Conservation (phyloP, 441 rosid genomes). For the California macrophylla region DNA sequence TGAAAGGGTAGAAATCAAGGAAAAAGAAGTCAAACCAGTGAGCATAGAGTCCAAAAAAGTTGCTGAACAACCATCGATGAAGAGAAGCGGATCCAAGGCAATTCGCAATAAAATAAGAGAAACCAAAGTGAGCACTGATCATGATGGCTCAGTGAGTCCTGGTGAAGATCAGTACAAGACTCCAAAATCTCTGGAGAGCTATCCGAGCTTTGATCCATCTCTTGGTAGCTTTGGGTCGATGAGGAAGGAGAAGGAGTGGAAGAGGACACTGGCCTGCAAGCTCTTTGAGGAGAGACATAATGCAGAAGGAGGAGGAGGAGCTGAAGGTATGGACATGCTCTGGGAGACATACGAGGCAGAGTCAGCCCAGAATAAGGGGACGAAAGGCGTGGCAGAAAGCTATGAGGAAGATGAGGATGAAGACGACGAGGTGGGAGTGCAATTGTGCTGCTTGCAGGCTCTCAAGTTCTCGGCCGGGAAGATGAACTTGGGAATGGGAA, state of each 20-base stretch:
- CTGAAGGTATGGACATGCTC: conserved; percentile 81
- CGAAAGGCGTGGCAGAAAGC: conserved; percentile 16
- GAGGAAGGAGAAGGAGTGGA: conserved; percentile 86
- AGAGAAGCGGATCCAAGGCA: conserved; percentile 48
- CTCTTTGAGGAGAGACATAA: conserved; percentile 74
- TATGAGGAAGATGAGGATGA: conserved; percentile 41
- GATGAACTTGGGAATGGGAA: conserved; percentile 78
- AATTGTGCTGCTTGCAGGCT: conserved; percentile 75
- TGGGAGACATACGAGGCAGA: conserved; percentile 85
- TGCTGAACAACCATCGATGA: conserved; percentile 21
- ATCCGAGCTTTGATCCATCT: conserved; percentile 18
- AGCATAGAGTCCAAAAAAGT: conserved; percentile 31
- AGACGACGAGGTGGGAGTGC: conserved; percentile 37
- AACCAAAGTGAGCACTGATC: conserved; percentile 14
- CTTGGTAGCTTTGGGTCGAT: conserved; percentile 59
- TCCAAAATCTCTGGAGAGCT: conserved; percentile 17
- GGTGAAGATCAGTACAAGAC: conserved; percentile 7
- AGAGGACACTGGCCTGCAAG: conserved; percentile 83
- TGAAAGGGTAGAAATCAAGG: conserved; percentile 19
- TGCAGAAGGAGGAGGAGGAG: conserved; percentile 29
- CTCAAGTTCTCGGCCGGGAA: conserved; percentile 78
- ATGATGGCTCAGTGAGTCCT: conserved; percentile 10
- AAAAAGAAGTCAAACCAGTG: conserved; percentile 33
- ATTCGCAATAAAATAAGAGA: conserved; percentile 18
- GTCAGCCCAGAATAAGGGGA: conserved; percentile 32